Evolutionary conservation across 202 grass and related monocot genomes (phyloP), one percentile per base, ranked within the genome.

Genomic region (Setaria viridis): DNA sequence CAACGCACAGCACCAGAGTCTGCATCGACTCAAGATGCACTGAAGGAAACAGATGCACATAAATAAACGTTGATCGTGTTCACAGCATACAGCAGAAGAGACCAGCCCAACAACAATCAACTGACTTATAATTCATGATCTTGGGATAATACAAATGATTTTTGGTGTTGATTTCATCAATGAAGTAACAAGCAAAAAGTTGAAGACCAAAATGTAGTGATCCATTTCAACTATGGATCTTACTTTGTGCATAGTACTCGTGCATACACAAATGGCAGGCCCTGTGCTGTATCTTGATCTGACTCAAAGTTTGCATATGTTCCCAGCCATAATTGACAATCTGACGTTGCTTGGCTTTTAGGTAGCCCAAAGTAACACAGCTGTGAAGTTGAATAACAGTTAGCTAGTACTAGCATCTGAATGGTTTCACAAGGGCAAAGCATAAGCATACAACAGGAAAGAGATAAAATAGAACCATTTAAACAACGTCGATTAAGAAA

Each of bases 231-330:
- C n/a, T 67, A 48, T 21, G 17, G 50, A 85, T 60, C 51, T 75
- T 59, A 39, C n/a, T 39, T 56, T 37, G 25, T 72, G 45, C 72
- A 72, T n/a, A 62, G 19, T 25, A 25, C 25, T 25, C 25, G 10
- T 6, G 39, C 45, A 42, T 63, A 57, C n/a, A 80, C 46, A 53
- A n/a, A 50, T 65, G 29, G 55, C 67, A 45, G 33, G 3, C 42
- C 66, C 12, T 17, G 67, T 67, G 13, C 50, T 30, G n/a, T 56
- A 49, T 43, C 20, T 67, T 90, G 65, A 72, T 76, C 75, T 48
- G 55, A 46, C 17, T n/a, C 32, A 47, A 46, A 8, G 29, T 15
- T 20, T 60, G 45, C 62, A 56, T 17, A 46, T 55, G 19, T 51
- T 63, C 48, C 55, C 51, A 47, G 39, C 34, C 62, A 76, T 32